phyloP scores from a whole-genome alignment of 2,329 filamentous ascomycete species.

The Colletotrichum costaricense region DNA sequence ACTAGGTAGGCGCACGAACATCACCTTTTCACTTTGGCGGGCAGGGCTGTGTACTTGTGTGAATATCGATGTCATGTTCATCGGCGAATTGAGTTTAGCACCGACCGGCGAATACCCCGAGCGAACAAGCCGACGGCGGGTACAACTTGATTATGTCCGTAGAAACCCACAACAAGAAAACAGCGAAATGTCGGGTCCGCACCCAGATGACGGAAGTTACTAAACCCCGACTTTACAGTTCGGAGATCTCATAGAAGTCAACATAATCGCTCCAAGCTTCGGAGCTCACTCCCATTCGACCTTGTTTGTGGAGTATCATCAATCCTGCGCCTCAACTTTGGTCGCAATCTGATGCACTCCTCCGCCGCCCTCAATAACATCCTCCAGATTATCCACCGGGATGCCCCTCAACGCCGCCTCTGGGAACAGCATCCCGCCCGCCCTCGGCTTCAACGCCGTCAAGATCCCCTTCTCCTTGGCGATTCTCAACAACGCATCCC shows the following conservation, averaged over 20 bases:
- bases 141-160: too few relatives aligned
- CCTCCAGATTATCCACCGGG: constrained; percentile 4
- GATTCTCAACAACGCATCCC: constrained; percentile 44
- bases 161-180: not conserved
- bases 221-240: too few relatives aligned
- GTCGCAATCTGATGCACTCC: not conserved
- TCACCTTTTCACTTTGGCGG: not conserved
- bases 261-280: too few relatives aligned
- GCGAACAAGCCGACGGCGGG: not conserved
- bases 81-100: not conserved
- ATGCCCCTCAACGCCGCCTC: constrained; percentile 14
- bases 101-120: not conserved
- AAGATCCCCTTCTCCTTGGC: constrained; percentile 50
- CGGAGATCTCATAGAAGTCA: too few relatives aligned
- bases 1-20: not conserved
- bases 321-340: not conserved
- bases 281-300: too few relatives aligned
- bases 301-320: not conserved
- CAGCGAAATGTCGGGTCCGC: too few relatives aligned
- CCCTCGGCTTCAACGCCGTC: constrained; percentile 44
- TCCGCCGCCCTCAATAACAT: not conserved
- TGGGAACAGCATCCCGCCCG: not conserved
- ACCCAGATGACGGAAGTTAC: too few relatives aligned
- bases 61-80: not conserved
- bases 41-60: too few relatives aligned